These are phyloP conservation scores for Puccinia sorghi DNA, from an alignment of 1,284 basidiomycete genomes.

Conservation along the genomic window DNA sequence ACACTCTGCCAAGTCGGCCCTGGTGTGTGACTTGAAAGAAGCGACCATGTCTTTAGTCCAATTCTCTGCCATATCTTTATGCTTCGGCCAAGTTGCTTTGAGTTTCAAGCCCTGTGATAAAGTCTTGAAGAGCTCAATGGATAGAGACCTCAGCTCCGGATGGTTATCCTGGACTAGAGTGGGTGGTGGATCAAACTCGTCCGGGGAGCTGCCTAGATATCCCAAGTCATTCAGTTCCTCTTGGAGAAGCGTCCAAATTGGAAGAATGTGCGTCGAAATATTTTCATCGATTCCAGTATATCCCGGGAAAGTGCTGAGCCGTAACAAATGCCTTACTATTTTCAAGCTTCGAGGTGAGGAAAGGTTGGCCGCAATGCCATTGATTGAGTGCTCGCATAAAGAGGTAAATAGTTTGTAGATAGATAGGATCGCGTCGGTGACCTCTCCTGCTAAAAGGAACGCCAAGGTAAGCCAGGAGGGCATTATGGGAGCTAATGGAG, in stretches of 20 bases:
- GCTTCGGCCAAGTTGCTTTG: conserved; percentile 52
- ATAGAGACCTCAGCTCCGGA: conserved; percentile 51
- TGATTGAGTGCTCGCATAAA: conserved; percentile 50
- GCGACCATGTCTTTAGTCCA: conserved; percentile 48
- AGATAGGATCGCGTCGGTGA: conserved; percentile 47
- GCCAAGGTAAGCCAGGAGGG: conserved; percentile 15
- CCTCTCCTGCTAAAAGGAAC: conserved; percentile 22
- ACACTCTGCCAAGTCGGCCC: conserved; percentile 53
- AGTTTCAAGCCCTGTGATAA: conserved; percentile 51
- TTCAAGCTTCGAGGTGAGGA: conserved; percentile 34
- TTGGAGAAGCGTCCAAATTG: conserved; percentile 55
- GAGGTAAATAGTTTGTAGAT: conserved; percentile 54
- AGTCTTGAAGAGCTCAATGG: conserved; percentile 53
- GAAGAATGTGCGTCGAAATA: conserved; percentile 52
- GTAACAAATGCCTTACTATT: conserved; percentile 35
- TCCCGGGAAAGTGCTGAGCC: conserved; percentile 54
- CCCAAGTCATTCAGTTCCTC: conserved; percentile 55
- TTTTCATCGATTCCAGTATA: conserved; percentile 53
- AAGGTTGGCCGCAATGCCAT: conserved; percentile 41
- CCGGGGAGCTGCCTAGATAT: conserved; percentile 51
- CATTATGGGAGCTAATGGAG: conserved; percentile 25
- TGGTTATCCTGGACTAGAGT: conserved; percentile 12
- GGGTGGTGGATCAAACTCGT: conserved; percentile 31
- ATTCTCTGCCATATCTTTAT: conserved; percentile 44
- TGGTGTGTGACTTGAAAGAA: conserved; percentile 53